Evolutionary conservation across 768 basidiomycete genomes (phyloP).

Genomic region (Filobasidium wieringae): DNA sequence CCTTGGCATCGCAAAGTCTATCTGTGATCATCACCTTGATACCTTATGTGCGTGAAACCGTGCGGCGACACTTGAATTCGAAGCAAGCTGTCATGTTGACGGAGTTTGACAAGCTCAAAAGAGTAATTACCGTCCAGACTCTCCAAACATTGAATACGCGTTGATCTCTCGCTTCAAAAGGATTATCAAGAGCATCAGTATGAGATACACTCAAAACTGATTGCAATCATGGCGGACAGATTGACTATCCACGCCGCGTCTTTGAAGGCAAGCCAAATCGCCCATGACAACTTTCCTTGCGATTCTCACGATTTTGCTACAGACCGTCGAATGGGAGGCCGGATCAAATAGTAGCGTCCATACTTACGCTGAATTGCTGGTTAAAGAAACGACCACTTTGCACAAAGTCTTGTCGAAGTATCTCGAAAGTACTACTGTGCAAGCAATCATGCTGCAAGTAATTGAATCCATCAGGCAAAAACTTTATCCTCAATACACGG

Average conservation of each 20-base stretch:
- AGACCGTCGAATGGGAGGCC: slow-evolving; percentile 70
- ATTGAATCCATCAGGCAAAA: slow-evolving; percentile 85
- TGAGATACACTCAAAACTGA: slow-evolving; percentile 93
- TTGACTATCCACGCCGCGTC: slow-evolving; percentile 71
- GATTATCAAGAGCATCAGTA: slow-evolving; percentile 99
- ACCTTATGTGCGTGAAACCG: slow-evolving; percentile 88
- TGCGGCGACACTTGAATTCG: slow-evolving; percentile 80
- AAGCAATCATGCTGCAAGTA: slow-evolving; percentile 92
- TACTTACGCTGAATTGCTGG: slow-evolving; percentile 74
- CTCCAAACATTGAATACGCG: background rate
- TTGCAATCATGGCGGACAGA: slow-evolving; percentile 96
- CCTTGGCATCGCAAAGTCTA: slow-evolving; percentile 88
- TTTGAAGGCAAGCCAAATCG: slow-evolving; percentile 49
- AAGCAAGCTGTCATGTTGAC: slow-evolving; percentile 94
- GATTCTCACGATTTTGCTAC: background rate
- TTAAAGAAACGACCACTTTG: slow-evolving; percentile 87
- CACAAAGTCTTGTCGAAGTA: slow-evolving; percentile 94
- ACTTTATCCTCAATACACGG: slow-evolving; percentile 71
- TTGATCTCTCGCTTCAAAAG: slow-evolving; percentile 39
- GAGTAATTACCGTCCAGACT: slow-evolving; percentile 47
- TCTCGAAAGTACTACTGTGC: slow-evolving; percentile 51
- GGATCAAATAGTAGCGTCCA: slow-evolving; percentile 30
- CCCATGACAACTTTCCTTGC: too few species aligned
- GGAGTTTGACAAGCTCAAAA: slow-evolving; percentile 95
- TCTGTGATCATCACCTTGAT: slow-evolving; percentile 89